These are phyloP conservation scores for Candida caryicola DNA, from an alignment of 805 yeast species.

Conservation along the genomic window DNA sequence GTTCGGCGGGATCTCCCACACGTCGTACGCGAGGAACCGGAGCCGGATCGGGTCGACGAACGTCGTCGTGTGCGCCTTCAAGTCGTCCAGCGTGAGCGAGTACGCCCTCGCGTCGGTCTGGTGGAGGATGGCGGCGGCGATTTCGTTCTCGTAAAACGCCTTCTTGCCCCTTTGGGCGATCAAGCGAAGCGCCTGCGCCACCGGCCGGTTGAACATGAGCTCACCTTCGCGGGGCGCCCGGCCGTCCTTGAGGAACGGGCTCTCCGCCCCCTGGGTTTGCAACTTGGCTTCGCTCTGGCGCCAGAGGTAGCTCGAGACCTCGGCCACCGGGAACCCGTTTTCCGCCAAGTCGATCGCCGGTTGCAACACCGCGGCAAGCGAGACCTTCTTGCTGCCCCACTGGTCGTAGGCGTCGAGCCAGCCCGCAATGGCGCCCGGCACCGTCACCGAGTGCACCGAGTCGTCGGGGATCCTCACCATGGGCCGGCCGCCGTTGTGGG, in stretches of 20 bases:
- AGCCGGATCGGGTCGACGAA: conserved; percentile 62
- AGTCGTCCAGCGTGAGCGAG: conserved; percentile 52
- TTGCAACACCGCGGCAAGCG: conserved; percentile 53
- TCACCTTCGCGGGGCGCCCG: conserved; percentile 57
- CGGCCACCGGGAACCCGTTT: conserved; percentile 62
- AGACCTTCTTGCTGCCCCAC: conserved; percentile 72
- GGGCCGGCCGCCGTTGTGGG: conserved; percentile 35
- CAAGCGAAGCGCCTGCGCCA: conserved; percentile 51
- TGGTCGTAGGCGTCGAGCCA: conserved; percentile 67
- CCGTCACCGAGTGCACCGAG: conserved; percentile 61
- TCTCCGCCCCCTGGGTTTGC: conserved; percentile 31
- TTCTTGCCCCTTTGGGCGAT: conserved; percentile 57
- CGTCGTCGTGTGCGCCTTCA: conserved; percentile 55
- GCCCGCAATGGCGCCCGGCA: conserved; percentile 79
- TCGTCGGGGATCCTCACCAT: conserved; percentile 49
- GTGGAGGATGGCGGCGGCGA: conserved; percentile 62
- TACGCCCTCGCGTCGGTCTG: conserved; percentile 56
- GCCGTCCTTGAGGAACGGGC: conserved; percentile 34
- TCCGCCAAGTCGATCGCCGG: conserved; percentile 72
- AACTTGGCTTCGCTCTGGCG: conserved; percentile 34
- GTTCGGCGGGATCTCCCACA: conserved; percentile 85
- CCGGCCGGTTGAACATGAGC: conserved; percentile 46
- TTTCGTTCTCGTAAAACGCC: conserved; percentile 69
- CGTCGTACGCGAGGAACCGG: conserved; percentile 47
- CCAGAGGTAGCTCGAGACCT: conserved; percentile 55